A percentile compares a stretch with the other conserved stretches of the same genome.
Conservation (phyloP, 2,329 filamentous ascomycete genomes). For the Calonectria pteridis region DNA sequence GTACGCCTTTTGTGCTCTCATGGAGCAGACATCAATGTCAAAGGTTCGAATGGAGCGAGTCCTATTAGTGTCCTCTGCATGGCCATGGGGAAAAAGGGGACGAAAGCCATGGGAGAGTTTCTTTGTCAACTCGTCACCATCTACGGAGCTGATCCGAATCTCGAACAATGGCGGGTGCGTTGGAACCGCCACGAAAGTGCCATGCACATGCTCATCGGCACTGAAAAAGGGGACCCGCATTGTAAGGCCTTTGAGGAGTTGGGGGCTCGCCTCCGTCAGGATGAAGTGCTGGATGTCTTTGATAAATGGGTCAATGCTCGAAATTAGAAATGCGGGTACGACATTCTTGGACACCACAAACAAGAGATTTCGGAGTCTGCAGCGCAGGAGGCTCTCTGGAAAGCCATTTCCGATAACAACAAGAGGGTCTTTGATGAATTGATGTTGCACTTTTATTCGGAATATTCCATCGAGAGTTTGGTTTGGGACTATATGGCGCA, state of each 20-base stretch:
- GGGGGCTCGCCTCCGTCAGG: neutral
- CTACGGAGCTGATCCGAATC: neutral
- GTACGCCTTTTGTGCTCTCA: neutral
- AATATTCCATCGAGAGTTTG: neutral
- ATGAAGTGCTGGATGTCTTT: neutral
- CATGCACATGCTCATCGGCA: neutral
- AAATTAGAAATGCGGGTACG: neutral
- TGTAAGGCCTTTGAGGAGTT: neutral
- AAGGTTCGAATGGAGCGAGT: neutral
- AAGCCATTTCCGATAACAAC: neutral
- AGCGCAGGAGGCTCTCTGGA: neutral
- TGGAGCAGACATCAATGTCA: neutral
- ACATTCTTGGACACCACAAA: neutral
- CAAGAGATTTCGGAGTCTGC: neutral
- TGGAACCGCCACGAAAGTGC: neutral
- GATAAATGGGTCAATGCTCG: neutral
- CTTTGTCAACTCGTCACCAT: neutral
- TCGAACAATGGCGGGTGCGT: neutral
- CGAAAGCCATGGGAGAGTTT: neutral
- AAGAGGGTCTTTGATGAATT: neutral
- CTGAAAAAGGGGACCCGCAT: neutral
- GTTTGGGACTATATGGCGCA: neutral
- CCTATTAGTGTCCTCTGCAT: neutral
- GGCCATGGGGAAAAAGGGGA: neutral
- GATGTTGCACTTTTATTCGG: neutral